Conservation (phyloP, 345 rosid species). For the Euphorbia pulcherrima region DNA sequence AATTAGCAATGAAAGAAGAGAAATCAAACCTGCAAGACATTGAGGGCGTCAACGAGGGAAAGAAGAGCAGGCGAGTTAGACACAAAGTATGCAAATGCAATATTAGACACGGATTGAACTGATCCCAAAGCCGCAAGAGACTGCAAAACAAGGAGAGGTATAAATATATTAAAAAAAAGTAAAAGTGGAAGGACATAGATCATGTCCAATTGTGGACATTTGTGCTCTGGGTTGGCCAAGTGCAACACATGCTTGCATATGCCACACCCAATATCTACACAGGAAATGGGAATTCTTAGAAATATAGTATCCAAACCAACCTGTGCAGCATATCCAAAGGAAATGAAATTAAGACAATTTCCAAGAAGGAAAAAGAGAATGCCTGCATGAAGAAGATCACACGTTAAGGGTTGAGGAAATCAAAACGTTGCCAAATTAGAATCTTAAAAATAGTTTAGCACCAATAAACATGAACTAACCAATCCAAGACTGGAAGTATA, state of each 20-base stretch:
- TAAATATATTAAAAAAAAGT: neutral
- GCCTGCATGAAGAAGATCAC: conserved; percentile 50
- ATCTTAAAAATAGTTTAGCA: neutral
- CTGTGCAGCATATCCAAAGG: conserved; percentile 99
- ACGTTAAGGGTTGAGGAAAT: conserved; percentile 23
- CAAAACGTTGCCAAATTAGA: conserved; percentile 3
- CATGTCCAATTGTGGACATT: neutral
- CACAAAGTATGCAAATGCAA: conserved; percentile 90
- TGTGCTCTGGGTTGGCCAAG: neutral
- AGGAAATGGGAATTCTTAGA: neutral
- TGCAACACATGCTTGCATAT: neutral
- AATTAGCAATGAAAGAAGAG: neutral
- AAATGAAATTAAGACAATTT: conserved; percentile 93
- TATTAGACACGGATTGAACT: conserved; percentile 91
- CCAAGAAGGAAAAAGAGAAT: conserved; percentile 79
- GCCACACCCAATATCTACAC: neutral
- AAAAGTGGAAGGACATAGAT: conserved; percentile 6
- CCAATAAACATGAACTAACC: conserved; percentile 47
- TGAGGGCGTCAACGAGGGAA: conserved; percentile 86
- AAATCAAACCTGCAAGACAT: conserved; percentile 21
- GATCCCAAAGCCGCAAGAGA: conserved; percentile 99
- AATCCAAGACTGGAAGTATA: conserved; percentile 90
- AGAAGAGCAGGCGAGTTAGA: conserved; percentile 54
- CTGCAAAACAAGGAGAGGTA: conserved; percentile 46
- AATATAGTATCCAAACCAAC: conserved; percentile 33